phyloP scores from a whole-genome alignment of 352 stramenopile genomes.

The Pythium sukuiense region DNA sequence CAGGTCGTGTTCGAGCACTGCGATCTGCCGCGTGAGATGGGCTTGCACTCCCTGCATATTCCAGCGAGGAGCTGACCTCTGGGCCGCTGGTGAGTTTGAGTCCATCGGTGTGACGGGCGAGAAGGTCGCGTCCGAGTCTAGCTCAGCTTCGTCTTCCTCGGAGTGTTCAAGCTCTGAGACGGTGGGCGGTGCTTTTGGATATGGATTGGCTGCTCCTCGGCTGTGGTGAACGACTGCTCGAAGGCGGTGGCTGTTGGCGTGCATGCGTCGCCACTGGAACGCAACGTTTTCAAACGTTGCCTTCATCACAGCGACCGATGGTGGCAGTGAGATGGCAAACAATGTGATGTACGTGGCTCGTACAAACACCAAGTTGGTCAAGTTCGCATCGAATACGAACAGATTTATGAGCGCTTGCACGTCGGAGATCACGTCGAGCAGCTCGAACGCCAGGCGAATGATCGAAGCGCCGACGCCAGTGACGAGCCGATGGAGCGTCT shows the following conservation, averaged over 20 bases:
- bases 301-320: slow-evolving; percentile 19
- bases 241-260: neutral
- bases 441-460: slow-evolving; percentile 22
- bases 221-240: slow-evolving; percentile 4
- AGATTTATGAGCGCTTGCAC: slow-evolving; percentile 26
- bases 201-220: neutral
- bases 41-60: slow-evolving; percentile 5
- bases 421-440: slow-evolving; percentile 28
- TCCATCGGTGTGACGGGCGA: neutral
- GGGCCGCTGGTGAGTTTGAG: neutral
- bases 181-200: neutral
- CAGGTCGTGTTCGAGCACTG: slow-evolving; percentile 17
- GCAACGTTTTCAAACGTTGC: slow-evolving; percentile 20
- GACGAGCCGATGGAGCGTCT: slow-evolving; percentile 18
- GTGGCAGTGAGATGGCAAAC: slow-evolving; percentile 16
- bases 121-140: neutral
- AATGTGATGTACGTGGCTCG: slow-evolving; percentile 24
- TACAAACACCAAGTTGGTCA: slow-evolving; percentile 21
- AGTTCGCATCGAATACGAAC: slow-evolving; percentile 25
- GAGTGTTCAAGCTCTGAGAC: neutral
- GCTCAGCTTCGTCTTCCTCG: neutral
- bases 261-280: slow-evolving; percentile 21
- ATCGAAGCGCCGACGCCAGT: slow-evolving; percentile 19
- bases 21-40: slow-evolving; percentile 14
- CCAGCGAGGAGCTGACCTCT: neutral